Evolutionary conservation across 345 rosid genomes (phyloP), one percentile per base, ranked within the genome.

Genomic region (Linum tenue): DNA sequence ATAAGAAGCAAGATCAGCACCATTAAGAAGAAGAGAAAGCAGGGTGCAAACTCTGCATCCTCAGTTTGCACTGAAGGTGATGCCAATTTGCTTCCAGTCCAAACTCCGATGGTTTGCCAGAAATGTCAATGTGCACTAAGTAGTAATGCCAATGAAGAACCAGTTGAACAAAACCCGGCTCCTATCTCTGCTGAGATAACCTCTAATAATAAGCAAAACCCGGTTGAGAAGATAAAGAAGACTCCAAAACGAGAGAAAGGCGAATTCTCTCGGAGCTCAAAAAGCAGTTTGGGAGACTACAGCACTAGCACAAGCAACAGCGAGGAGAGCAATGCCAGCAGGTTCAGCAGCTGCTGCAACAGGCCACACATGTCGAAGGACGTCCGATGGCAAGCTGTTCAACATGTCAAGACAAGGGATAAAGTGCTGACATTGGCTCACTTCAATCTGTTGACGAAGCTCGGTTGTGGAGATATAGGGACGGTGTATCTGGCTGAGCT

Each of bases 281-380:
- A 86, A 78, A 80, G 95, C 71, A 92, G 98, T 84, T 67, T 83
- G 11, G 92, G 90, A 12, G 88, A 84, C 6, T 77, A 80, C 67
- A 89, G 98, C 70, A 92, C 88, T 60, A 84, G 92, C 70, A 87
- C 96, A 43, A 89, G 91, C 85, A 79, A 79, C 77, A 92, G 92
- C 55, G 91, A 81, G 63, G 95, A 89, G 67, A 92, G 96, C 81
- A 80, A 84, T 72, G 72, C 83, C 66, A 89, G 96, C 74, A 79
- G 96, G 76, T 82, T 90, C 59, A 84, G 31, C 31, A 22, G 95
- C 66, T 86, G 90, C 76, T 82, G 89, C 68, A 92, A 89, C 71
- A 84, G 88, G 74, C 98, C 98, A 69, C 98, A 92, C 84, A 92
- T 89, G 98, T 86, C 96, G 17, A 86, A 86, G 75, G 98, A 92